These are phyloP conservation scores for Bimuria novae-zelandiae DNA, from an alignment of 2,329 filamentous ascomycete species.

Conservation along the genomic window DNA sequence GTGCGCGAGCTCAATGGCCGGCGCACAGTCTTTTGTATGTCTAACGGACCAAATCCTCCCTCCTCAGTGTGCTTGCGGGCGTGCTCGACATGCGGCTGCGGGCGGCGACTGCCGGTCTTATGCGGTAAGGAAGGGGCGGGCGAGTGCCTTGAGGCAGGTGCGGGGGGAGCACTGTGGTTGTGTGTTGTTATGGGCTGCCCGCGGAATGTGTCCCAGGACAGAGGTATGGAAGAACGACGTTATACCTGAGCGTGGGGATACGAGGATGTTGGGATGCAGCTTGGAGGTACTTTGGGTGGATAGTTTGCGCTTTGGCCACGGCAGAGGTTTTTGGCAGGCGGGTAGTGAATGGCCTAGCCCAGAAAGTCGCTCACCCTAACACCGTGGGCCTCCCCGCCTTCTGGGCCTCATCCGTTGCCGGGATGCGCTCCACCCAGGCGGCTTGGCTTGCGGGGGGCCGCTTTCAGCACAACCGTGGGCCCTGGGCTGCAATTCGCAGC, in stretches of 20 bases:
- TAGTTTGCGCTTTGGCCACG: slow-evolving; percentile 9
- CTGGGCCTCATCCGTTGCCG: neutral
- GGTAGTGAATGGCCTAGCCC: slow-evolving; percentile 12
- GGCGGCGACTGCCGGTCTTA: slow-evolving; percentile 16
- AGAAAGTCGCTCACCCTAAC: too few species aligned
- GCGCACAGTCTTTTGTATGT: slow-evolving; percentile 14
- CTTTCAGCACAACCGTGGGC: neutral
- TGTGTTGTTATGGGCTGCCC: neutral
- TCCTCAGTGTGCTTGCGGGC: slow-evolving; percentile 26
- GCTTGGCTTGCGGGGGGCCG: slow-evolving; percentile 1
- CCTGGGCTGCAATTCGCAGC: too few species aligned
- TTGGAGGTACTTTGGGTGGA: slow-evolving; percentile 1
- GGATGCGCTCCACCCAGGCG: neutral
- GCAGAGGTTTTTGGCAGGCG: slow-evolving; percentile 1
- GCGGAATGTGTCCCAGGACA: too few species aligned
- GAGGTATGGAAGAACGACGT: too few species aligned
- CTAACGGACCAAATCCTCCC: slow-evolving; percentile 30
- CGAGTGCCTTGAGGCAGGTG: slow-evolving; percentile 1
- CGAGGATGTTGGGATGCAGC: slow-evolving; percentile 9
- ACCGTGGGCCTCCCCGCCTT: slow-evolving; percentile 5
- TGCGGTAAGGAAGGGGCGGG: slow-evolving; percentile 13
- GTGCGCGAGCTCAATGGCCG: slow-evolving; percentile 25
- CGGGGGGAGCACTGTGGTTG: neutral
- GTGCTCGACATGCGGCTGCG: slow-evolving; percentile 41
- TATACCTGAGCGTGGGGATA: neutral